phyloP scores from a whole-genome alignment of 2,329 filamentous ascomycete species.

The Spiromastix sp. region DNA sequence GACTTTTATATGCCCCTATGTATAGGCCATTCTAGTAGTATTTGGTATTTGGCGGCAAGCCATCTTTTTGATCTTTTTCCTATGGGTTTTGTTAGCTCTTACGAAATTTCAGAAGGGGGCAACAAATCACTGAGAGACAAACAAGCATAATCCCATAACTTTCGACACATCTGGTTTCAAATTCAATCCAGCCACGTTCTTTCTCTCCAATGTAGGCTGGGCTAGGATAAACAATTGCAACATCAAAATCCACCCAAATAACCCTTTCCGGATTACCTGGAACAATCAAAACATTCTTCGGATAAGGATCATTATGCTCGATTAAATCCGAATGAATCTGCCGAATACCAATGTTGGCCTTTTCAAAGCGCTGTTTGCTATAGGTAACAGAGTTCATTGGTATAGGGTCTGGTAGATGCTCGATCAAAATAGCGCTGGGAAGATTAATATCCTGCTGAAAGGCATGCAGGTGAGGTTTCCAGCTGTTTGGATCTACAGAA shows the following conservation, averaged over 20 bases:
- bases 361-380: constrained; percentile 8
- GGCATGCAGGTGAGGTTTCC: constrained; percentile 8
- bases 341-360: constrained; percentile 9
- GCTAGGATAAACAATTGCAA: constrained; percentile 3
- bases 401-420: constrained; percentile 10
- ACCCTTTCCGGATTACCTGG: constrained; percentile 7
- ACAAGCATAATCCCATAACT: constrained; percentile 8
- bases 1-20: neutral
- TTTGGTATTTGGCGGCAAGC: constrained; percentile 11
- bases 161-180: constrained; percentile 8
- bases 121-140: constrained; percentile 3
- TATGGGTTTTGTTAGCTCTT: constrained; percentile 7
- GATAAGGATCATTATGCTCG: constrained; percentile 13
- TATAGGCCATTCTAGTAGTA: constrained; percentile 6
- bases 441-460: constrained; percentile 5
- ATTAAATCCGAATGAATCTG: constrained; percentile 10
- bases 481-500: constrained; percentile 3
- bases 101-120: constrained; percentile 1
- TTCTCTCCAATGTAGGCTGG: neutral
- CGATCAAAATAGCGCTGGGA: constrained; percentile 10
- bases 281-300: constrained; percentile 12
- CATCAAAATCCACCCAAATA: constrained; percentile 9
- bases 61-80: constrained; percentile 10
- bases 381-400: constrained; percentile 10
- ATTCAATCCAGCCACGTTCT: constrained; percentile 7